Evolutionary conservation across 768 basidiomycete species (phyloP).

Genomic region (Cystofilobasidium capitatum): DNA sequence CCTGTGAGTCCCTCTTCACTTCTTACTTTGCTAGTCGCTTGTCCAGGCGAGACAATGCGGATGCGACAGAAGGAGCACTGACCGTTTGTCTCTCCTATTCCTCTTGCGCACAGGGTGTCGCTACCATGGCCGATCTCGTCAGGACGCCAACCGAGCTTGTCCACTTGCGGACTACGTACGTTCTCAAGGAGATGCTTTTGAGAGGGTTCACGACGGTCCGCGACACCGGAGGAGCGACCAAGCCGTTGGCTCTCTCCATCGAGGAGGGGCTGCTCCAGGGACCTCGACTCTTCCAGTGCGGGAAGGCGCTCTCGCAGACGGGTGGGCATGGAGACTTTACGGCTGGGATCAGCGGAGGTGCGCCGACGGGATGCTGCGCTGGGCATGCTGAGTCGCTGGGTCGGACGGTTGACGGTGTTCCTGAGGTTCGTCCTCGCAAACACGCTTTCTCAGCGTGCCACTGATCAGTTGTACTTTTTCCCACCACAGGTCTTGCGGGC

Average conservation of each 20-base stretch:
- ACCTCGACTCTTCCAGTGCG: slow-evolving; percentile 40
- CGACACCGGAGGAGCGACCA: slow-evolving; percentile 43
- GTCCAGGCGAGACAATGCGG: too few relatives aligned
- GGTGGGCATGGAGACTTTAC: slow-evolving; percentile 43
- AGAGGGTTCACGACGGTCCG: slow-evolving; percentile 44
- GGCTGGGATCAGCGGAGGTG: slow-evolving; percentile 25
- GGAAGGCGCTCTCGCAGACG: slow-evolving; percentile 40
- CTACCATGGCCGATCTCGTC: slow-evolving; percentile 3
- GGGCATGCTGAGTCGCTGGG: slow-evolving; percentile 37
- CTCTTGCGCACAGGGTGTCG: not conserved
- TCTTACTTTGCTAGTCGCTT: too few relatives aligned
- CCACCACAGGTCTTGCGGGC: slow-evolving; percentile 35
- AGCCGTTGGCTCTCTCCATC: slow-evolving; percentile 41
- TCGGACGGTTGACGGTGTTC: slow-evolving; percentile 42
- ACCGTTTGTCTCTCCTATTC: not conserved
- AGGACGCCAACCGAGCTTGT: slow-evolving; percentile 27
- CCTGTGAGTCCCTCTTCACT: too few relatives aligned
- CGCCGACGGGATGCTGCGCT: slow-evolving; percentile 37
- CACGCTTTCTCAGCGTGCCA: too few relatives aligned
- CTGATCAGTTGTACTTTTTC: not conserved
- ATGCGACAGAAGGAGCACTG: too few relatives aligned
- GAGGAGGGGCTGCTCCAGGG: slow-evolving; percentile 42
- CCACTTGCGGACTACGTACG: slow-evolving; percentile 41
- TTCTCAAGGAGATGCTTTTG: slow-evolving; percentile 42
- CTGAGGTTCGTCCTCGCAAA: slow-evolving; percentile 35